Evolutionary conservation across 1,139 yeast species (phyloP), one percentile per base, ranked within the genome.

Genomic region (Insectozyma bohioensis): DNA sequence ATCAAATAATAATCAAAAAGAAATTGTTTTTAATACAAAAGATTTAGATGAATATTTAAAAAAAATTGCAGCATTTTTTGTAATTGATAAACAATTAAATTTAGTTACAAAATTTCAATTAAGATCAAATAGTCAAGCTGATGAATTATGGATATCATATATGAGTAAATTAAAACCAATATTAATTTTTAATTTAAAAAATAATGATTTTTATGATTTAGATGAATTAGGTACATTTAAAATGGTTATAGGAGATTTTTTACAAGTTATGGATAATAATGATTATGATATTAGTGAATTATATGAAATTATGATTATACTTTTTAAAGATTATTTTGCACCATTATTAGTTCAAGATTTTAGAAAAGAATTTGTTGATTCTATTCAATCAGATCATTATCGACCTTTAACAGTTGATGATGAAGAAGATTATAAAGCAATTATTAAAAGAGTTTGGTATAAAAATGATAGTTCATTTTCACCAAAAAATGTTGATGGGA

Each of bases 361-460:
- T 57, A 69, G 76, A 26, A 56, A 57, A 17, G 82, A 80, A 34
- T 90, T 87, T 56, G 60, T 69, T 27, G 70, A 70, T 11, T 65
- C 82, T 6, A 75, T 88, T 27, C 77, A 78, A 42, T 81, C 83
- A 15, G 97, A 90, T 54, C 95, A 86, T 50, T 86, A 87, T 48
- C 86, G 85, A 86, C 95, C 97, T 7, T 72, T 88, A 62, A 74
- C 75, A 0, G 80, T 88, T 20, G 74, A 78, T 39, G 78, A 78
- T 34, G 56, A 63, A 32, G 64, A 67, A 12, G 75, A 82, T 33
- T 86, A 80, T 54, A 80, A 78, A 13, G 78, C 72, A 49, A 78
- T 83, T 31, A 67, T 80, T 49, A 65, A 67, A 35, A 67, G 79
- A 12, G 74, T 88, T 41, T 88, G 95, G 87, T 84, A 82, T 52